Evolutionary conservation across 192 early-diverging fungal species (phyloP).

Genomic region (Entophlyctis luteolus): DNA sequence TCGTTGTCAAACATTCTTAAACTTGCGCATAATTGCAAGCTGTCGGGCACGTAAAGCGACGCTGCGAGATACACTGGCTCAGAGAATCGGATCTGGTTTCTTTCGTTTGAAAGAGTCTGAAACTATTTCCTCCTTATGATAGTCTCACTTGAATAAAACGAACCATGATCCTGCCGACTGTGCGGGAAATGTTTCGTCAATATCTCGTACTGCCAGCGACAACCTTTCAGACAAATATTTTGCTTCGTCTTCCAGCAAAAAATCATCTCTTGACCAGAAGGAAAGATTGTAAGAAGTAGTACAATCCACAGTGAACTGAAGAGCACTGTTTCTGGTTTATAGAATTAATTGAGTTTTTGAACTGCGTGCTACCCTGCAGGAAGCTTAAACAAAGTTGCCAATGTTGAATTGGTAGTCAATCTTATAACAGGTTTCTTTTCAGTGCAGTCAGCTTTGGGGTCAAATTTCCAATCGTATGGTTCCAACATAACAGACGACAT

Average conservation of each 20-base stretch:
- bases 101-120: neutral
- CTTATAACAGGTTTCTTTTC: slow-evolving; percentile 21
- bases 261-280: slow-evolving; percentile 48
- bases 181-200: slow-evolving; percentile 48
- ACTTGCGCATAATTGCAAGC: slow-evolving; percentile 30
- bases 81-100: slow-evolving; percentile 35
- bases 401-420: slow-evolving; percentile 39
- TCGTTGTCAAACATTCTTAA: slow-evolving; percentile 49
- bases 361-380: slow-evolving; percentile 27
- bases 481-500: slow-evolving; percentile 40
- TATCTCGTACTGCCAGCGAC: slow-evolving; percentile 39
- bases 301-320: slow-evolving; percentile 43
- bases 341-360: neutral
- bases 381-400: slow-evolving; percentile 32
- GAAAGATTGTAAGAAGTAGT: slow-evolving; percentile 39
- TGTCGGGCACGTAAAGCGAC: slow-evolving; percentile 46
- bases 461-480: slow-evolving; percentile 46
- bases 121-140: neutral
- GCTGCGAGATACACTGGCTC: slow-evolving; percentile 40
- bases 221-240: slow-evolving; percentile 47
- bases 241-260: slow-evolving; percentile 48
- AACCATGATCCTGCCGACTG: slow-evolving; percentile 47
- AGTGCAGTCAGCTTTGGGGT: neutral
- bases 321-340: slow-evolving; percentile 34
- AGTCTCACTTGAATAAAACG: slow-evolving; percentile 46